A percentile compares a stretch with the other conserved stretches of the same genome.
These are phyloP conservation scores for Boehmeria nivea DNA, from an alignment of 306 rosid species.

Conservation along the genomic window DNA sequence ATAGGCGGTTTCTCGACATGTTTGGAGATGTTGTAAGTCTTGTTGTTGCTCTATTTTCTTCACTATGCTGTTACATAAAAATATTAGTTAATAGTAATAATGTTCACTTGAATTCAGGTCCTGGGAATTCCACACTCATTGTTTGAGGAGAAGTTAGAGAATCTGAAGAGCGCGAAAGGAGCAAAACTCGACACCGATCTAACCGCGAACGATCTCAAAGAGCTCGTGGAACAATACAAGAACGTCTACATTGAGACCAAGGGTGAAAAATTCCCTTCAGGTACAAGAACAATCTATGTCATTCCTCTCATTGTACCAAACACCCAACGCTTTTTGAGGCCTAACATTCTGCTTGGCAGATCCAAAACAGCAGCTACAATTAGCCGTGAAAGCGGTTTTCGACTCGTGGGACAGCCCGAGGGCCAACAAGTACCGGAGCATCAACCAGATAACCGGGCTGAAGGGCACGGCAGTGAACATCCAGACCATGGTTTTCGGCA, in stretches of 20 bases:
- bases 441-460: constrained; percentile 81
- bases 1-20: constrained; percentile 93
- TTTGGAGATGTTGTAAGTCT: constrained; percentile 88
- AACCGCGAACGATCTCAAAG: constrained; percentile 70
- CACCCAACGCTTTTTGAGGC: too few relatives aligned
- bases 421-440: constrained; percentile 80
- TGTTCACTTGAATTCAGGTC: constrained; percentile 42
- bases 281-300: constrained; percentile 42
- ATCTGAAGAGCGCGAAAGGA: constrained; percentile 49
- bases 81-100: too few relatives aligned
- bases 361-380: constrained; percentile 77
- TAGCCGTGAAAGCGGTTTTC: constrained; percentile 86
- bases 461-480: constrained; percentile 95
- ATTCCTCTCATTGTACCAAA: too few relatives aligned
- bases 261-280: constrained; percentile 82
- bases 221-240: constrained; percentile 80
- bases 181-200: constrained; percentile 61
- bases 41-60: not conserved
- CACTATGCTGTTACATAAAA: too few relatives aligned
- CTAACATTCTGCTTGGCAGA: constrained; percentile 42
- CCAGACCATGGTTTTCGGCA: constrained; percentile 93
- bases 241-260: constrained; percentile 58
- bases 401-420: constrained; percentile 98
- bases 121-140: constrained; percentile 77
- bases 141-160: constrained; percentile 79